A percentile compares a stretch with the other conserved stretches of the same genome.
phyloP scores from a whole-genome alignment of 345 rosid species.

The Rhodamnia rubescens region DNA sequence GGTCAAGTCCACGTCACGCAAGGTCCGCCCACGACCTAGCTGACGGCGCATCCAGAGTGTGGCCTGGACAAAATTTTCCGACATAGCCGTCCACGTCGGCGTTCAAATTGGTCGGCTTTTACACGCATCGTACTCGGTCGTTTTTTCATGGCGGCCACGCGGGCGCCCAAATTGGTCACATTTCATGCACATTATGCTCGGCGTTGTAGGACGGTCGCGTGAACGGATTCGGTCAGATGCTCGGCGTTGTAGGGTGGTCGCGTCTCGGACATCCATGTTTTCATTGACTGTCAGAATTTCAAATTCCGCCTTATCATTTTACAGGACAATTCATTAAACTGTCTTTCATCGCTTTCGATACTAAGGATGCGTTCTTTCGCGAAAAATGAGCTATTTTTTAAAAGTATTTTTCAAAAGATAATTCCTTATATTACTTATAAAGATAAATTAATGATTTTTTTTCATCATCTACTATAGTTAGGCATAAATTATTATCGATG shows the following conservation, averaged over 20 bases:
- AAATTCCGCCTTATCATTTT: background rate
- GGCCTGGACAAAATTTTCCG: background rate
- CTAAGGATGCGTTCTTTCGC: too few species aligned
- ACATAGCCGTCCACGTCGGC: background rate
- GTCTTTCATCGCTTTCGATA: too few species aligned
- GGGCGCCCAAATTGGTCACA: background rate
- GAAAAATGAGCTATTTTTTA: too few species aligned
- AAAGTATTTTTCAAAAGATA: too few species aligned
- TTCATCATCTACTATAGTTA: too few species aligned
- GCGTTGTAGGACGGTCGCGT: background rate
- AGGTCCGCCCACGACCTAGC: background rate
- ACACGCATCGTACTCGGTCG: too few species aligned
- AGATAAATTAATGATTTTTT: too few species aligned
- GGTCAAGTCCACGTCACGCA: background rate
- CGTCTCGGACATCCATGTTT: background rate
- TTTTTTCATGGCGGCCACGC: accelerated
- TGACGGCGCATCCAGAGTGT: accelerated
- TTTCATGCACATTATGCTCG: background rate
- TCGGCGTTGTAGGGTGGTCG: background rate
- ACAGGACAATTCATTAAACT: too few species aligned
- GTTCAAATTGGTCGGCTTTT: background rate
- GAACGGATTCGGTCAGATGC: background rate
- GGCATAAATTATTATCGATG: too few species aligned
- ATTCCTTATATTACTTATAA: too few species aligned
- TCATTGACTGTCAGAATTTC: background rate